Conservation (phyloP, 164 flowering plant species). For the Stephania japonica region DNA sequence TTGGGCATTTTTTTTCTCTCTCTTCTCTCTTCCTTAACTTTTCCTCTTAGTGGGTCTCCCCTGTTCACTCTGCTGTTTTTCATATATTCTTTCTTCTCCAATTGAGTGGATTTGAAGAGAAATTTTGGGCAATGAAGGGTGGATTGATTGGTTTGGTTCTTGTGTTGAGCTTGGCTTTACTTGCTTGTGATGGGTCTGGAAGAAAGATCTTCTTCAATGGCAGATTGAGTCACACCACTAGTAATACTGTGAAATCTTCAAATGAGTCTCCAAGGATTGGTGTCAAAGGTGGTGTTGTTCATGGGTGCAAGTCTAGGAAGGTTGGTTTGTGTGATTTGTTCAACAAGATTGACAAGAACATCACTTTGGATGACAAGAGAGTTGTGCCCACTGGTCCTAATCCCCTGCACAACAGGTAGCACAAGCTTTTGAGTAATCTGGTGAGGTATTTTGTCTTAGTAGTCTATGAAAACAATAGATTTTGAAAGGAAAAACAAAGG, state of each 20-base stretch:
- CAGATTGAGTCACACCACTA: not conserved
- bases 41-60: conserved; percentile 14
- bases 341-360: conserved; percentile 6
- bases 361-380: conserved; percentile 22
- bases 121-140: conserved; percentile 6
- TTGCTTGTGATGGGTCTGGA: conserved; percentile 4
- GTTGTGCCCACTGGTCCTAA: conserved; percentile 31
- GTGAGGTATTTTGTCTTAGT: not conserved
- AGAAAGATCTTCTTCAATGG: conserved; percentile 11
- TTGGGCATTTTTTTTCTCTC: not conserved
- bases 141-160: conserved; percentile 5
- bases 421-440: not conserved
- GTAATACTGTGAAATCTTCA: not conserved
- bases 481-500: not conserved
- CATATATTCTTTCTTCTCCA: not conserved
- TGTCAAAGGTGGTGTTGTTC: conserved; percentile 1
- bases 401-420: conserved; percentile 30
- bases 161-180: conserved; percentile 12
- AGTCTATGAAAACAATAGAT: not conserved
- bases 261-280: not conserved
- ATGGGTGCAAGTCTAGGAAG: conserved; percentile 15
- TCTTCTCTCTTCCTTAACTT: not conserved
- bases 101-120: not conserved
- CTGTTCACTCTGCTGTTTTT: not conserved
- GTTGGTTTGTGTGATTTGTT: too few species aligned